These are phyloP conservation scores for Rheum nobile DNA, from an alignment of 148 eudicot genomes.

Conservation along the genomic window DNA sequence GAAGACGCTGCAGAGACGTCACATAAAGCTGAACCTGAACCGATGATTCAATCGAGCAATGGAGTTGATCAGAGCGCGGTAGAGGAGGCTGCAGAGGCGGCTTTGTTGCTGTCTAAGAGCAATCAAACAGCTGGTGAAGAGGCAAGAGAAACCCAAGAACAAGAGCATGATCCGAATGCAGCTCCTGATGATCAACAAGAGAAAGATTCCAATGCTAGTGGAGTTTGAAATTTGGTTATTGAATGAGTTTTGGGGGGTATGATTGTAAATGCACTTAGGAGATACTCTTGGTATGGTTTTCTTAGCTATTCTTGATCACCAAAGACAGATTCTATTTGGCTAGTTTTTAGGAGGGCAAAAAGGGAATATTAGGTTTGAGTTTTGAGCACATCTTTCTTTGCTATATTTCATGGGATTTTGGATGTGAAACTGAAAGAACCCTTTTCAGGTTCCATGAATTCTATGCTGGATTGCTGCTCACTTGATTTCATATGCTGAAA, in stretches of 20 bases:
- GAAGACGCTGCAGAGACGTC: constrained; percentile 25
- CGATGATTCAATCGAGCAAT: not conserved
- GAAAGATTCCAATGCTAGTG: not conserved
- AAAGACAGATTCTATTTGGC: not conserved
- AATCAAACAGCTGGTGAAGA: not conserved
- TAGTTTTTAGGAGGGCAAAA: not conserved
- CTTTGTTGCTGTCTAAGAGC: not conserved
- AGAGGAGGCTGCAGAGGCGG: not conserved
- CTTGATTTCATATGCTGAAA: not conserved
- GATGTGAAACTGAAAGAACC: not conserved
- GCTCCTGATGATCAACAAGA: not conserved
- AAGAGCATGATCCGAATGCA: not conserved
- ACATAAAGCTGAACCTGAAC: constrained; percentile 15
- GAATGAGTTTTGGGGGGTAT: not conserved
- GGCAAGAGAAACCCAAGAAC: not conserved
- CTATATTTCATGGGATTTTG: not conserved
- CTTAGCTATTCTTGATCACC: not conserved
- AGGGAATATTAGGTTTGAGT: not conserved
- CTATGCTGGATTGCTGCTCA: not conserved
- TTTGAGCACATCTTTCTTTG: not conserved
- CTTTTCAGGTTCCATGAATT: not conserved
- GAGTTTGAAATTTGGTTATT: not conserved
- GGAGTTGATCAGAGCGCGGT: not conserved
- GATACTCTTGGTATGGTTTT: not conserved
- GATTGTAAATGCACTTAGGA: not conserved